A percentile compares a stretch with the other conserved stretches of the same genome.
Evolutionary conservation across 2,329 filamentous ascomycete genomes (phyloP).

Genomic region (Helotiales sp.): DNA sequence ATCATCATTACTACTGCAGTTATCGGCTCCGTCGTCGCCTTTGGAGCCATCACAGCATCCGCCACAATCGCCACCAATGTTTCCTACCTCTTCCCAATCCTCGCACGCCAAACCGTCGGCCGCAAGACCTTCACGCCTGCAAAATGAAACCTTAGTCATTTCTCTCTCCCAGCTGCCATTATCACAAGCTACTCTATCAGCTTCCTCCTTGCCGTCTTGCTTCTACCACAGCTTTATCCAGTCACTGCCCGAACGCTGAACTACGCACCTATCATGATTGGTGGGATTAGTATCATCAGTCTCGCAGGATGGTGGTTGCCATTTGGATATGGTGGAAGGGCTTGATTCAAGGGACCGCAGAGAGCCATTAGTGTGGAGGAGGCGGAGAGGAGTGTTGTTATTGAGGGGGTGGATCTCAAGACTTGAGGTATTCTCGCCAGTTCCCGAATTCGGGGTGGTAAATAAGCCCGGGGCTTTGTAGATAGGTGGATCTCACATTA

Average conservation of each 20-base stretch:
- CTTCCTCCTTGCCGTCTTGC: conserved; percentile 45
- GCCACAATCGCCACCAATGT: conserved; percentile 48
- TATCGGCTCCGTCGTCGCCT: conserved; percentile 46
- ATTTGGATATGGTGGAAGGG: conserved; percentile 42
- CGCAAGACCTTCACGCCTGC: conserved; percentile 43
- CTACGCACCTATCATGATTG: conserved; percentile 48
- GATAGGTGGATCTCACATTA: too few relatives aligned
- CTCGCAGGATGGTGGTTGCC: conserved; percentile 46
- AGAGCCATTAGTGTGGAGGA: conserved; percentile 44
- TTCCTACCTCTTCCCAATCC: conserved; percentile 47
- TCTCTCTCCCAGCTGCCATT: conserved; percentile 37
- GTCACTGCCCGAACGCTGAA: conserved; percentile 46
- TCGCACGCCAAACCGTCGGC: conserved; percentile 47
- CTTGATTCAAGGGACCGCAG: conserved; percentile 48
- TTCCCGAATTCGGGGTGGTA: background rate
- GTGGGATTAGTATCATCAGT: conserved; percentile 45
- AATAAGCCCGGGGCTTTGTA: too few relatives aligned
- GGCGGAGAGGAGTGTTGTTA: conserved; percentile 17
- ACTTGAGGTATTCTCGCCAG: background rate
- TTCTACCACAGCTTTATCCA: conserved; percentile 48
- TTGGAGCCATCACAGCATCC: conserved; percentile 47
- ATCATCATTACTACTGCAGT: conserved; percentile 46
- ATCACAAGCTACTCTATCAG: conserved; percentile 44
- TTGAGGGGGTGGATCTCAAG: background rate
- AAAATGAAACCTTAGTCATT: conserved; percentile 44